Base-by-base conservation (phyloP, 148 eudicot species). In the Dysphania ambrosioides region DNA sequence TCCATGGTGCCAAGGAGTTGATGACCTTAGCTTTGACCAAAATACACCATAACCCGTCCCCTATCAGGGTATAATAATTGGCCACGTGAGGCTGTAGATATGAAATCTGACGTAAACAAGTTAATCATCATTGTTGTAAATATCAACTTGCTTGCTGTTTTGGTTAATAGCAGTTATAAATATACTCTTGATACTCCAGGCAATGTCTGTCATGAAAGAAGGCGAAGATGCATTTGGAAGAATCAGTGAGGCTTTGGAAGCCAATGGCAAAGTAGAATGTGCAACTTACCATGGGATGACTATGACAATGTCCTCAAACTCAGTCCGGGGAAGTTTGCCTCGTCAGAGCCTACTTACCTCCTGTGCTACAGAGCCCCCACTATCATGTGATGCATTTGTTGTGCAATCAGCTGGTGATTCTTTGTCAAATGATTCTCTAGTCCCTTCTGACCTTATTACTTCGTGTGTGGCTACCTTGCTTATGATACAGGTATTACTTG, bases 381-480 rank as follows among this genome's bases (percentile, higher is more conserved):
- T 72, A 34, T 40, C 70, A 4, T 61, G 79, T 59, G 78, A 79
- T 84, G 67, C 60, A 19, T 31, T 81, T 73, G 82, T 56, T 63
- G 59, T 71, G 30, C 79, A 78, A 27, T 27, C 78, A 38, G 75
- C 49, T 70, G 75, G 68, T 59, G 71, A 35, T 40, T 79, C 81
- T 35, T 86, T 77, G 49, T 62, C 58, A 63, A 79, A 78, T 71
- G 90, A 87, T 44, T 63, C 81, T 40, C 83, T 77, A 82, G 70
- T 86, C 16, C 97, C 97, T 56, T 85, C 91, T 63, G 95, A 91
- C 72, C 93, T 91, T 59, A 87, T 93, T 74, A 75, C 90, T 51
- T 82, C 88, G 41, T 93, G 98, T 70, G 91, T 93, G 29, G 90
- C 97, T 76, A 88, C 97, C 56, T 63, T 91, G 76, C 87, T 89